Conservation (phyloP, 2,329 filamentous ascomycete genomes). For the Aspergillus fumigatiaffinis region DNA sequence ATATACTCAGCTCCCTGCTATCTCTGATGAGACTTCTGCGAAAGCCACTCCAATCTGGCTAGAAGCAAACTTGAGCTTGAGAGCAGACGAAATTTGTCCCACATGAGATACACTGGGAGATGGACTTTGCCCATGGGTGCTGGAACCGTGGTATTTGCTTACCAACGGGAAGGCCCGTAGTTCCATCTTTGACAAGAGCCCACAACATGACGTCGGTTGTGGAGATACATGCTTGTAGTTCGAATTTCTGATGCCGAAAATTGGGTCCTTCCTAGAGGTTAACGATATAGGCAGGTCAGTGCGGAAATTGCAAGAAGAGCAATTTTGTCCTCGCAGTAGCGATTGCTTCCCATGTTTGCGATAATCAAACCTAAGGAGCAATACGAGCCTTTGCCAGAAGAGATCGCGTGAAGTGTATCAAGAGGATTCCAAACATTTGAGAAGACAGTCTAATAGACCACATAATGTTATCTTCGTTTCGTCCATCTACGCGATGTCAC, state of each 20-base stretch:
- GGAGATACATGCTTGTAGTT: neutral
- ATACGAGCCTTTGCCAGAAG: too few relatives aligned
- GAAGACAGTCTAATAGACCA: neutral
- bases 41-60: too few relatives aligned
- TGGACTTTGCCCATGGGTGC: neutral
- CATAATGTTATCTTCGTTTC: neutral
- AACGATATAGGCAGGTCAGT: neutral
- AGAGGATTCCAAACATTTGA: too few relatives aligned
- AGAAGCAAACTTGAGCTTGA: too few relatives aligned
- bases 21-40: neutral
- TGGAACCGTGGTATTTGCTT: neutral
- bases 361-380: too few relatives aligned
- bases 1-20: neutral
- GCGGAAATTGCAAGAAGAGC: neutral
- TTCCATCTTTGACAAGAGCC: neutral
- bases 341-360: too few relatives aligned
- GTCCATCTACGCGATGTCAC: neutral
- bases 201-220: neutral
- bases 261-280: neutral
- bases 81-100: too few relatives aligned
- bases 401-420: too few relatives aligned
- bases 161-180: neutral
- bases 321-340: too few relatives aligned
- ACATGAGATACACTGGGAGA: too few relatives aligned
- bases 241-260: neutral